Base-by-base conservation (phyloP, 208 protist species). In the Porcisia deanei region DNA sequence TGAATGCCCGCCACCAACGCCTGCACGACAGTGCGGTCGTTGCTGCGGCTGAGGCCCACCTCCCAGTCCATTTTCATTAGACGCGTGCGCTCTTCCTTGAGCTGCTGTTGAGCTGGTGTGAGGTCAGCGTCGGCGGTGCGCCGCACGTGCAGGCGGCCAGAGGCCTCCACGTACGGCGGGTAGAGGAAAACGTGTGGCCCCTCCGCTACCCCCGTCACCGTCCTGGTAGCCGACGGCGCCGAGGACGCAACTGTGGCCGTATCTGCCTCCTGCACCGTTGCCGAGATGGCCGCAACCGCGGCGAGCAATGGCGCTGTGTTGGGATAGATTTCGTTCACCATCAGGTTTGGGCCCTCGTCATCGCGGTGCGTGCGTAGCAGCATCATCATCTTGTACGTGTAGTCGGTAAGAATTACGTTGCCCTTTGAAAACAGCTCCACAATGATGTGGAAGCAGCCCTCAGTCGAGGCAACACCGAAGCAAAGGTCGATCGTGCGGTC, bases 391-490 rank as follows among this genome's bases (percentile, higher is more conserved):
- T 73, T 92, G 81, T 99, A 98, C 52, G 91, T 77, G 37, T 89
- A 75, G 79, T 99, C 97, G 3, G 98, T 98, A 1, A 99, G 83
- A 45, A 99, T 89, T 60, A 99, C 81, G 86, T 99, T 99, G 57
- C 99, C 99, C 82, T 98, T 97, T 7, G 83, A 80, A 79, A 97
- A 98, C 37, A 98, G 86, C 69, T 98, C 94, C 60, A 97, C 55
- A 63, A 98, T 91, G 49, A 98, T 92, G 74, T 96, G 92, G 61
- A 91, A 93, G 58, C 87, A 93, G n/a, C 85, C 97, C 53, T 85
- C 85, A 6, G 77, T 76, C 20, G 63, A 71, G 49, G 83, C 66
- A 5, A 91, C 85, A 47, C 97, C 98, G 85, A 99, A 99, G 45
- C 90, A 95, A 78, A 99, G 87, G 65, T 99, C 94, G 43, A 99